Percentiles rank a stretch among this genome's conserved stretches.
phyloP scores from a whole-genome alignment of 345 rosid genomes.

The Lepidium africanum region DNA sequence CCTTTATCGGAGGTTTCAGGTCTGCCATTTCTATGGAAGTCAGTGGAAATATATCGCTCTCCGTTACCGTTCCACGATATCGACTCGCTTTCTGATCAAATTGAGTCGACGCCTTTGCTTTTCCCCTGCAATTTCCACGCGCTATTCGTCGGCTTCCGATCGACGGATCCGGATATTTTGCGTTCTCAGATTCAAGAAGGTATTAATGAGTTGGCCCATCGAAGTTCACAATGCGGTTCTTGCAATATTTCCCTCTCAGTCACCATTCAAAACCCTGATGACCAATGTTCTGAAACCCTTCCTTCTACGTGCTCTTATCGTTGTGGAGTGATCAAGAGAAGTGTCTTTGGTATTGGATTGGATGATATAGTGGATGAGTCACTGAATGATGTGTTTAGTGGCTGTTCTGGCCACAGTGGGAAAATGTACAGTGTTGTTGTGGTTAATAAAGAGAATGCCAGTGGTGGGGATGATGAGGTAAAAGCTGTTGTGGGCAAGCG shows the following conservation, averaged over 20 bases:
- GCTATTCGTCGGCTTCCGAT: slow-evolving; percentile 40
- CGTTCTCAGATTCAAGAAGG: slow-evolving; percentile 35
- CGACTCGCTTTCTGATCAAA: slow-evolving; percentile 43
- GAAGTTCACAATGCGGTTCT: slow-evolving; percentile 41
- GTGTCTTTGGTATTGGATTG: slow-evolving; percentile 28
- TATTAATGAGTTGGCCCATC: slow-evolving; percentile 36
- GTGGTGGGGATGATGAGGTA: slow-evolving; percentile 25
- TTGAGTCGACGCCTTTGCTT: slow-evolving; percentile 35
- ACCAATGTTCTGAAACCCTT: slow-evolving; percentile 25
- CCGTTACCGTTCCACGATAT: slow-evolving; percentile 78
- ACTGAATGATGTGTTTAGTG: slow-evolving; percentile 38
- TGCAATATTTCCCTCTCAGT: slow-evolving; percentile 60
- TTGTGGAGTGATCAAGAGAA: slow-evolving; percentile 41
- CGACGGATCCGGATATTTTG: slow-evolving; percentile 29
- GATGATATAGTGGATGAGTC: slow-evolving; percentile 58
- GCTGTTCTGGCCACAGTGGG: slow-evolving; percentile 25
- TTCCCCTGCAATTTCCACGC: slow-evolving; percentile 72
- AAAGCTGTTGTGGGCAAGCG: slow-evolving; percentile 75
- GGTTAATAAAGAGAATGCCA: slow-evolving; percentile 35
- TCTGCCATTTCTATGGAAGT: slow-evolving; percentile 71
- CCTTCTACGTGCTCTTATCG: slow-evolving; percentile 27
- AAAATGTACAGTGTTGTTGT: slow-evolving; percentile 58
- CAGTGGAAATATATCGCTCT: slow-evolving; percentile 88
- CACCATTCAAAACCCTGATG: slow-evolving; percentile 31
- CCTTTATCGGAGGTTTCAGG: slow-evolving; percentile 32